Evolutionary conservation across 495 filamentous ascomycete genomes (phyloP).

Genomic region (Aspergillus coremiiformis): DNA sequence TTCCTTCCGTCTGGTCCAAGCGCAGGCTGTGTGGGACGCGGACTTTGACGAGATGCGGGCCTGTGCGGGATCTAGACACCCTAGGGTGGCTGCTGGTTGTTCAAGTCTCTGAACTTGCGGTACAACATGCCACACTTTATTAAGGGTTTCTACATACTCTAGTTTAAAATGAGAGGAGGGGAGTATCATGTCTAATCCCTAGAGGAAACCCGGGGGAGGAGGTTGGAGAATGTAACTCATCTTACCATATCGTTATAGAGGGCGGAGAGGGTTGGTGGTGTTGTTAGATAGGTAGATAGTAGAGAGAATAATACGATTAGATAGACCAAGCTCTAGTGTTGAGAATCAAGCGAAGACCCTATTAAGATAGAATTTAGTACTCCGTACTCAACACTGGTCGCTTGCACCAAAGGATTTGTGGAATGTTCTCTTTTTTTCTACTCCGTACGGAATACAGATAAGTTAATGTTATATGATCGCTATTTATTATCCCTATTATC

Average conservation of each 20-base stretch:
- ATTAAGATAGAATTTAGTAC: neutral
- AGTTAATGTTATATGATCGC: neutral
- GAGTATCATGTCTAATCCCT: neutral
- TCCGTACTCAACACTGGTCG: neutral
- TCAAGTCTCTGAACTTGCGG: neutral
- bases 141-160: neutral
- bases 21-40: constrained; percentile 8
- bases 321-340: neutral
- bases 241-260: neutral
- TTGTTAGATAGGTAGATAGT: neutral
- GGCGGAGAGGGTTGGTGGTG: too few relatives aligned
- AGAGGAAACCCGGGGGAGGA: neutral
- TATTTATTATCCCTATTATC: neutral
- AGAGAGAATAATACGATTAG: neutral
- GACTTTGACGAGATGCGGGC: constrained; percentile 16
- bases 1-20: constrained; percentile 4
- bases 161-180: neutral
- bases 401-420: neutral
- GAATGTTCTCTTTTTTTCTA: neutral
- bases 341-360: too few relatives aligned
- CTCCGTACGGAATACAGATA: neutral
- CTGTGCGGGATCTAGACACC: constrained; percentile 15
- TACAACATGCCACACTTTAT: neutral
- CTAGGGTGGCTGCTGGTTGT: neutral
- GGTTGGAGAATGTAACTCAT: neutral